Base-by-base conservation (phyloP, 139 green algal genomes). In the Micractinium conductrix region DNA sequence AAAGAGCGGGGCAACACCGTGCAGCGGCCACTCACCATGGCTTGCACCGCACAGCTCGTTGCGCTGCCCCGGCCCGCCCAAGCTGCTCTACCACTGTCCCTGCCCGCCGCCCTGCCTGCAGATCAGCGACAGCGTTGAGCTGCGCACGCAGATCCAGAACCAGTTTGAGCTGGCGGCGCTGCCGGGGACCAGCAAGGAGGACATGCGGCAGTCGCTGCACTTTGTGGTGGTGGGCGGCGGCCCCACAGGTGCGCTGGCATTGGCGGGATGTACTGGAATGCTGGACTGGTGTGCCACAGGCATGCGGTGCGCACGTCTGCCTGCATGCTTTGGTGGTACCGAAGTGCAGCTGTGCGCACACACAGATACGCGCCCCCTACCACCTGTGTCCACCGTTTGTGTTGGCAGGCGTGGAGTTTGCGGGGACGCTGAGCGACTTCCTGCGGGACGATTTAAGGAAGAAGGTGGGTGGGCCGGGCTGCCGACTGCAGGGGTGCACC, bases 161-260 rank as follows among this genome's bases (percentile, higher is more conserved):
- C 70, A 81, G 53, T 97, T 96, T 84, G 94, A 98, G 85, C 80
- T 94, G 71, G 94, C 94, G 14, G 84, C 87, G 35, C 87, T 97
- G 84, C 94, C 94, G 2, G 91, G 92, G 19, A 93, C 92, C 17
- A 85, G 42, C 16, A 87, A 91, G 44, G 91, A 92, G 50, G 88
- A 94, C 37, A 86, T 68, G 75, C 28, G 43, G 22, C 44, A 43
- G 14, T 53, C 91, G 60, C 91, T 98, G 84, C 85, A 90, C 78
- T 96, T 97, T 83, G 89, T 97, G 63, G 93, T 98, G 44, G 95
- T 98, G 38, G 95, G 95, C 33, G 95, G 95, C 5, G 95, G 95
- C 0, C 95, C 95, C 58, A 97, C 94, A 2, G 86, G 86, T 81
- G 83, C 5, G 81, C 19, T 35, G 14, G 3, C n/a, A n/a, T n/a